Conservation (phyloP, 495 filamentous ascomycete genomes). For the Pyrenopolyporus hunteri region DNA sequence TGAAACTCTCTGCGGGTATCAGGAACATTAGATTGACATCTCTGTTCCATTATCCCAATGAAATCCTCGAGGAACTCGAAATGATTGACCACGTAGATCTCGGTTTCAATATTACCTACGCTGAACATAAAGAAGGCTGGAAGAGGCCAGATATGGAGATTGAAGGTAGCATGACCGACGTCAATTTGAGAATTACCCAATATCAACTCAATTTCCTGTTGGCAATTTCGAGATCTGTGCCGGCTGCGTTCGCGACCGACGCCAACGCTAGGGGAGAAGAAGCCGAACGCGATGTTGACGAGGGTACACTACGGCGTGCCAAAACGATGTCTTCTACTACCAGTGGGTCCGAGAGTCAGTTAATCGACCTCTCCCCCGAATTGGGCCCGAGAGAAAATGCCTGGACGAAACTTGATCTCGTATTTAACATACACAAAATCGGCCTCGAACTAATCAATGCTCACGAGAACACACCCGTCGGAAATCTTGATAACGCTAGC, state of each 20-base stretch:
- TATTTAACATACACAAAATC: conserved; percentile 87
- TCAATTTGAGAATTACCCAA: conserved; percentile 88
- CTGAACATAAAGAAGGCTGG: conserved; percentile 77
- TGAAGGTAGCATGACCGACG: conserved; percentile 85
- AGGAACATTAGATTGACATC: conserved; percentile 90
- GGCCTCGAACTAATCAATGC: conserved; percentile 87
- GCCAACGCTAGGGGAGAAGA: conserved; percentile 68
- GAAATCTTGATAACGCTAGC: conserved; percentile 78
- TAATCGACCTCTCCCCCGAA: conserved; percentile 68
- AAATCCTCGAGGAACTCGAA: conserved; percentile 81
- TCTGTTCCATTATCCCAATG: conserved; percentile 78
- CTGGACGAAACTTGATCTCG: conserved; percentile 93
- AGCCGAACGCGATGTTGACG: conserved; percentile 55
- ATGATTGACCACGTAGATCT: conserved; percentile 96
- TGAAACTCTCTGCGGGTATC: conserved; percentile 89
- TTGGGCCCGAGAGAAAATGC: conserved; percentile 66
- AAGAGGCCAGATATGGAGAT: conserved; percentile 92
- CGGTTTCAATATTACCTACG: conserved; percentile 86
- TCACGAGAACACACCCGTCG: conserved; percentile 73
- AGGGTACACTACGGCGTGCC: conserved; percentile 53
- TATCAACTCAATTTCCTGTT: conserved; percentile 88
- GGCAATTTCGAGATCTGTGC: conserved; percentile 82
- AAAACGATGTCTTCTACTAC: conserved; percentile 54
- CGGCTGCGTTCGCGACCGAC: conserved; percentile 82
- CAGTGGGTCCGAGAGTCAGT: conserved; percentile 47